These are phyloP conservation scores for Hemisphaericaspora nanyangensis DNA, from an alignment of 805 yeast genomes.

Conservation along the genomic window DNA sequence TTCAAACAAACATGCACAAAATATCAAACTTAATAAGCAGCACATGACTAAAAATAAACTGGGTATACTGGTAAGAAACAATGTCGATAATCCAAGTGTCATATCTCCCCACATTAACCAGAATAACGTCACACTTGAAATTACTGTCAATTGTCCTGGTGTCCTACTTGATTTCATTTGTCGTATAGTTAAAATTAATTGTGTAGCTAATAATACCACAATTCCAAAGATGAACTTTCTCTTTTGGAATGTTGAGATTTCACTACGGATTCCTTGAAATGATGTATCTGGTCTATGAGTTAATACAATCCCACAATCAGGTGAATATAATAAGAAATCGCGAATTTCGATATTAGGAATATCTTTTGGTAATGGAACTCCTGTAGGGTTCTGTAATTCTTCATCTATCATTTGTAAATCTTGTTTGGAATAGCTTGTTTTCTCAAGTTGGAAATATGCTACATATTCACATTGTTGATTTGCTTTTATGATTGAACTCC, in stretches of 20 bases:
- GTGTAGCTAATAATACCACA: conserved; percentile 40
- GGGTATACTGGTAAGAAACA: conserved; percentile 54
- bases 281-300: conserved; percentile 13
- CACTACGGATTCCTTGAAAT: conserved; percentile 55
- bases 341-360: conserved; percentile 56
- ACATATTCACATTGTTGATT: conserved; percentile 64
- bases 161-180: conserved; percentile 74
- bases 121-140: conserved; percentile 54
- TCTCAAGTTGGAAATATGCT: conserved; percentile 61
- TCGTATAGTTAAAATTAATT: conserved; percentile 53
- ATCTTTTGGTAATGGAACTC: conserved; percentile 57
- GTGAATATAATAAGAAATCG: conserved; percentile 69
- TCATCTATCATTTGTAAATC: conserved; percentile 64
- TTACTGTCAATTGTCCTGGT: conserved; percentile 73
- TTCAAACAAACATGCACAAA: conserved; percentile 66
- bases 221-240: conserved; percentile 44
- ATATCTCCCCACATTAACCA: conserved; percentile 73
- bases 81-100: conserved; percentile 55
- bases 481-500: conserved; percentile 27
- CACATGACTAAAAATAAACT: conserved; percentile 64
- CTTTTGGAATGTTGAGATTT: conserved; percentile 35
- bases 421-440: conserved; percentile 49
- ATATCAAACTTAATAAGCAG: conserved; percentile 62
- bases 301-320: conserved; percentile 76
- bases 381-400: conserved; percentile 71